A percentile compares a stretch with the other conserved stretches of the same genome.
phyloP scores from a whole-genome alignment of 2,329 filamentous ascomycete genomes.

The Arthrinium phaeospermum region DNA sequence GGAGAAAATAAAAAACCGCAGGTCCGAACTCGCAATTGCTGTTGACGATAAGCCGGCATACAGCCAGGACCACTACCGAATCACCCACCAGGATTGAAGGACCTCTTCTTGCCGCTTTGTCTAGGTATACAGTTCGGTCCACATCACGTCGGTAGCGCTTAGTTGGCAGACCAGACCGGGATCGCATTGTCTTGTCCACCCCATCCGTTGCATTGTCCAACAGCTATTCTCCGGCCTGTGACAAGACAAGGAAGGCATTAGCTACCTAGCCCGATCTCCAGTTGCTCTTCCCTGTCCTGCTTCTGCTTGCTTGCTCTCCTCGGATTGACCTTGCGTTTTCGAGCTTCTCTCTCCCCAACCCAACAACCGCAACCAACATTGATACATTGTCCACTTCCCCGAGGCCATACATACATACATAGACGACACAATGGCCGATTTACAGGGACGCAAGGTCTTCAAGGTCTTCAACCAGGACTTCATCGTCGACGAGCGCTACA shows the following conservation, averaged over 20 bases:
- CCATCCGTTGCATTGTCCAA: neutral
- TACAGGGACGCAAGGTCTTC: conserved; percentile 75
- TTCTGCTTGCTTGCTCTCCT: neutral
- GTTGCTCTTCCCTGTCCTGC: neutral
- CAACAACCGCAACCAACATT: neutral
- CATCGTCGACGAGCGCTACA: conserved; percentile 96
- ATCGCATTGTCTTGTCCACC: conserved; percentile 11
- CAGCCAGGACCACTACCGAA: neutral
- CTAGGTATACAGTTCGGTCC: conserved; percentile 3
- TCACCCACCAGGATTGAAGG: neutral
- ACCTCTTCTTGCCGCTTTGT: neutral
- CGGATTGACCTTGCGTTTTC: neutral
- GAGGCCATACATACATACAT: neutral
- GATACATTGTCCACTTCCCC: neutral
- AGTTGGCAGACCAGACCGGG: conserved; percentile 13
- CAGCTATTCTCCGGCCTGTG: conserved; percentile 2
- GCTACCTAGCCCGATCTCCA: conserved; percentile 2
- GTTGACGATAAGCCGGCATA: neutral
- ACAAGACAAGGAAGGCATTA: conserved; percentile 11
- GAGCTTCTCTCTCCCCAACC: neutral
- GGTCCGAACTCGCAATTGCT: neutral
- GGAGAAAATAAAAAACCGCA: neutral
- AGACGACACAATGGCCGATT: conserved; percentile 36
- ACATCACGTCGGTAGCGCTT: conserved; percentile 6
- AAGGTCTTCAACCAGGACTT: conserved; percentile 99